Conservation (phyloP, 441 rosid genomes). For the Aleurites moluccanus region DNA sequence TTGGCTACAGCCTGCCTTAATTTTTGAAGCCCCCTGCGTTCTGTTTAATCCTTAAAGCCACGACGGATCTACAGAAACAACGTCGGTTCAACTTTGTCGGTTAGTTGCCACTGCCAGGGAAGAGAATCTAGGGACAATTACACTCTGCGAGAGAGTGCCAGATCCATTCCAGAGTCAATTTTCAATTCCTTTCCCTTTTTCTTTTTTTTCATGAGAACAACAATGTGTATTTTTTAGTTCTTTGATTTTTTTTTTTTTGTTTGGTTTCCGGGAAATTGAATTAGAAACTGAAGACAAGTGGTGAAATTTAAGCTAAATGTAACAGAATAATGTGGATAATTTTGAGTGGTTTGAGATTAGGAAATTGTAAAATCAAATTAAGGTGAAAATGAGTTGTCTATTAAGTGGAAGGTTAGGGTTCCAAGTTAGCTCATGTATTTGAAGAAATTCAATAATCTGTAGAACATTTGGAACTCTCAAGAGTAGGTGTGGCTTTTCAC, state of each 20-base stretch:
- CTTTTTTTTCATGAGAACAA: neutral
- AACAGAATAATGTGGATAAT: neutral
- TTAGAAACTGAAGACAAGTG: neutral
- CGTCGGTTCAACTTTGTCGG: neutral
- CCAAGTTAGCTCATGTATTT: neutral
- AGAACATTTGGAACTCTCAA: neutral
- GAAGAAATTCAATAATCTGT: neutral
- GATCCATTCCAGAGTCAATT: slow-evolving; percentile 9
- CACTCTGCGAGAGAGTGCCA: neutral
- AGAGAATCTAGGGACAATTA: neutral
- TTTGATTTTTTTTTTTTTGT: neutral
- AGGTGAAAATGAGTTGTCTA: neutral
- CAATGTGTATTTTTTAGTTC: neutral
- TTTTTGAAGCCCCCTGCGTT: too few relatives aligned
- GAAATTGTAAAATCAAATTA: neutral
- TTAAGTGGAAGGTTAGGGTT: neutral
- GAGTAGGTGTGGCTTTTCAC: neutral
- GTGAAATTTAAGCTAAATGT: neutral
- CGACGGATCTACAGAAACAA: neutral
- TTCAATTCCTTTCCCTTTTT: neutral
- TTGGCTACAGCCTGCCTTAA: too few relatives aligned
- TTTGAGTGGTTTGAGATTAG: neutral
- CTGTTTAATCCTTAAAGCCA: too few relatives aligned
- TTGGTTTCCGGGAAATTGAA: neutral
- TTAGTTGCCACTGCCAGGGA: neutral